A percentile compares a stretch with the other conserved stretches of the same genome.
These are phyloP conservation scores for Radiomyces spectabilis DNA, from an alignment of 192 early-diverging fungal genomes.

Conservation along the genomic window DNA sequence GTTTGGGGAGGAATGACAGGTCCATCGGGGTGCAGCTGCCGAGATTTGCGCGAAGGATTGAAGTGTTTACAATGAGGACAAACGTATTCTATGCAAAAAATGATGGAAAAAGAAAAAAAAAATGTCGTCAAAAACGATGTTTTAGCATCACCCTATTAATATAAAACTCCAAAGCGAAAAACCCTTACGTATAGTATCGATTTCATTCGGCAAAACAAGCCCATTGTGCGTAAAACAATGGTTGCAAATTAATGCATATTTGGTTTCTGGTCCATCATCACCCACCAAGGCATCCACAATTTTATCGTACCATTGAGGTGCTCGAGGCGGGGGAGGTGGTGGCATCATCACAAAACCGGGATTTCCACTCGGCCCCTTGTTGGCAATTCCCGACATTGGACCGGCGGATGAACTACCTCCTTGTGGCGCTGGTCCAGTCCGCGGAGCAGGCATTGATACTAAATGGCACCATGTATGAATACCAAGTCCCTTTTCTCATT, in stretches of 20 bases:
- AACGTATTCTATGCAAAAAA: slow-evolving; percentile 35
- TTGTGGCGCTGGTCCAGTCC: not conserved
- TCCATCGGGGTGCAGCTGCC: slow-evolving; percentile 18
- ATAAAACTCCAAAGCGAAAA: no score
- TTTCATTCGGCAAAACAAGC: slow-evolving; percentile 74
- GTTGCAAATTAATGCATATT: slow-evolving; percentile 91
- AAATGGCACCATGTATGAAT: not conserved
- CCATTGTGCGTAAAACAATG: slow-evolving; percentile 93
- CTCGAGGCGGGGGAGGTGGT: slow-evolving; percentile 5
- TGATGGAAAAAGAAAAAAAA: not conserved
- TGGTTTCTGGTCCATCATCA: slow-evolving; percentile 79
- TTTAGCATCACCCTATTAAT: not conserved
- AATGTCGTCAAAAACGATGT: not conserved
- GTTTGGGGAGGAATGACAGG: slow-evolving; percentile 9
- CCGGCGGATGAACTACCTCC: not conserved
- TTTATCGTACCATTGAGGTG: slow-evolving; percentile 79
- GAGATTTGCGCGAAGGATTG: slow-evolving; percentile 38
- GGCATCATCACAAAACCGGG: no score
- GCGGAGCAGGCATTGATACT: not conserved
- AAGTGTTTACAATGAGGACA: slow-evolving; percentile 53
- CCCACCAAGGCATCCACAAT: slow-evolving; percentile 90
- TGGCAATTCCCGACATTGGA: no score
- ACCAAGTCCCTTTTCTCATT: not conserved
- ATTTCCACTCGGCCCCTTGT: not conserved
- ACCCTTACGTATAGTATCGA: slow-evolving; percentile 63